These are phyloP conservation scores for Tetrahymena borealis DNA, from an alignment of 73 alveolate genomes.

Conservation along the genomic window DNA sequence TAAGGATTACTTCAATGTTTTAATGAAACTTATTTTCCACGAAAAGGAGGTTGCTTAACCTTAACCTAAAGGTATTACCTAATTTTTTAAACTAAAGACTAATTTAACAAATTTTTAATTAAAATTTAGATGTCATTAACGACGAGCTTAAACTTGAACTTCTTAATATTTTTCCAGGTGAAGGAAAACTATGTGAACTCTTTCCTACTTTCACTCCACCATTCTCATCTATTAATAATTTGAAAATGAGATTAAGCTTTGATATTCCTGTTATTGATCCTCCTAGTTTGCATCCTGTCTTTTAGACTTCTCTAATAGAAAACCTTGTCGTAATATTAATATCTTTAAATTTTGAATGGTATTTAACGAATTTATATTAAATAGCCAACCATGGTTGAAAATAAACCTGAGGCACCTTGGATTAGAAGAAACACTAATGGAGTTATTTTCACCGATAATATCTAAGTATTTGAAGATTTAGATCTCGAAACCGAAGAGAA, in stretches of 20 bases:
- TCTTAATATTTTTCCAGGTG: slow-evolving; percentile 26
- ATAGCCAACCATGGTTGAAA: slow-evolving; percentile 37
- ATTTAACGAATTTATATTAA: not conserved
- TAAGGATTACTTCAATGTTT: not conserved
- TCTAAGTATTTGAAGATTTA: slow-evolving; percentile 33
- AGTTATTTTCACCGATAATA: slow-evolving; percentile 47
- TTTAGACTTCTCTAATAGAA: slow-evolving; percentile 17
- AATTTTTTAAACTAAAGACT: not conserved
- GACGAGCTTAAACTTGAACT: slow-evolving; percentile 28
- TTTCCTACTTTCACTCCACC: slow-evolving; percentile 3
- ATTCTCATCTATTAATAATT: not conserved
- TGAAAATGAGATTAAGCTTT: slow-evolving; percentile 33
- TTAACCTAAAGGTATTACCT: not conserved
- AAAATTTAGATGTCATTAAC: slow-evolving; percentile 22
- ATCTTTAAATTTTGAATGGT: not conserved
- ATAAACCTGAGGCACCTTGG: slow-evolving; percentile 63
- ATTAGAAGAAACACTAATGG: slow-evolving; percentile 34
- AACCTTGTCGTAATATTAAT: slow-evolving; percentile 14
- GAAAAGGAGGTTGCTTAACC: not conserved
- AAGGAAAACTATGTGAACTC: not conserved
- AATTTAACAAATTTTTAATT: not conserved
- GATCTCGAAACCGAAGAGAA: slow-evolving; percentile 32
- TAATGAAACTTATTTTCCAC: not conserved
- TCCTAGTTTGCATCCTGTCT: slow-evolving; percentile 25
- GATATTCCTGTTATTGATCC: slow-evolving; percentile 34